Evolutionary conservation across 2,329 filamentous ascomycete genomes (phyloP).

Genomic region (Neocatenulostroma microsporum): DNA sequence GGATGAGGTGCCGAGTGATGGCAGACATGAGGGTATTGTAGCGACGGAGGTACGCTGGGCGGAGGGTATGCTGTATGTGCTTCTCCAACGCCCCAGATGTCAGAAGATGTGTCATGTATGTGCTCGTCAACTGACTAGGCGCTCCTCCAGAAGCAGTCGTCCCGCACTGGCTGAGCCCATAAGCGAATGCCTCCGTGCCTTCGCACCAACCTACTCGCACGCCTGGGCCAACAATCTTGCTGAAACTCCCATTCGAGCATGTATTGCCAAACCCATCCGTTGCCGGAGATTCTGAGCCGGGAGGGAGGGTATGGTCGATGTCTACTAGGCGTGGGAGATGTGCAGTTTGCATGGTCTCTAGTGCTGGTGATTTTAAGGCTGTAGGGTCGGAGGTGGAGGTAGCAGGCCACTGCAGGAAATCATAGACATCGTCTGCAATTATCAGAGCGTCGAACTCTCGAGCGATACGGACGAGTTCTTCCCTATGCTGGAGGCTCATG

Average conservation of each 20-base stretch:
- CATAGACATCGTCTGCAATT: constrained; percentile 87
- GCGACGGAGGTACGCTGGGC: constrained; percentile 48
- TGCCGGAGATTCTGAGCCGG: constrained; percentile 39
- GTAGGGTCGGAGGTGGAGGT: no score
- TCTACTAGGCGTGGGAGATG: constrained; percentile 66
- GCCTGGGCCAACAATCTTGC: constrained; percentile 77
- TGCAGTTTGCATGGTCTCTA: constrained; percentile 29
- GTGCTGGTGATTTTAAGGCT: neutral
- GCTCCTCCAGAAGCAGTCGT: constrained; percentile 52
- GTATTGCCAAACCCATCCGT: constrained; percentile 66
- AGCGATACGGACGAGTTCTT: constrained; percentile 65
- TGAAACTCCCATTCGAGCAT: constrained; percentile 82
- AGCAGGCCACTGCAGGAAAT: constrained; percentile 73
- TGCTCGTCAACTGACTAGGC: constrained; percentile 52
- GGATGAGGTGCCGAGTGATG: constrained; percentile 52
- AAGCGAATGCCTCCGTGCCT: constrained; percentile 54
- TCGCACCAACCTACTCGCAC: constrained; percentile 84
- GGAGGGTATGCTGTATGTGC: constrained; percentile 47
- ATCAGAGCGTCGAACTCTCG: constrained; percentile 74
- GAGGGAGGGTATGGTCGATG: constrained; percentile 62
- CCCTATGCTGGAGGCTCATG: constrained; percentile 62
- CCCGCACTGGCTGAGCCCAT: constrained; percentile 52
- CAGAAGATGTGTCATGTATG: constrained; percentile 49
- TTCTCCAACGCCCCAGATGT: constrained; percentile 44
- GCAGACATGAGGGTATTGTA: constrained; percentile 51